Evolutionary conservation across 345 rosid species (phyloP), one percentile per base, ranked within the genome.

Genomic region (Orychophragmus violaceus): DNA sequence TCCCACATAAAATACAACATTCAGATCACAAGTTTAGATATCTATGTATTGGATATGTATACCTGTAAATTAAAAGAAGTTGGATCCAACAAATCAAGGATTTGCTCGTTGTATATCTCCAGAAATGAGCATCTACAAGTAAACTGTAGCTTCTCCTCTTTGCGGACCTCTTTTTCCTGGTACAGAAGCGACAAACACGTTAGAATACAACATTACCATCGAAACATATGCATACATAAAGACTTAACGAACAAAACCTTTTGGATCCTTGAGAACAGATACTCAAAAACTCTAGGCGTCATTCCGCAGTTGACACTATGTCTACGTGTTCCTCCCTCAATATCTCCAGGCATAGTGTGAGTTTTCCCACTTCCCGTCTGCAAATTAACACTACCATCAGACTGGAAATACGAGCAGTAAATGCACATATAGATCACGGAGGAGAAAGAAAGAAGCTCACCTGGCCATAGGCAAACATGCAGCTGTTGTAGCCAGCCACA

Each of bases 81-180:
- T 25, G 99, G 90, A 52, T 94, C 97, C 82, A n/a, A n/a, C n/a
- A n/a, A n/a, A n/a, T n/a, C n/a, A n/a, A 94, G 86, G 74, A 94
- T 94, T 64, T 90, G 99, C 70, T 94, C 99, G 22, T 94, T 94
- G 77, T 94, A 94, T 62, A 94, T 94, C 76, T 94, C 99, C 81
- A 90, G 59, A 80, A 94, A 94, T n/a, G n/a, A n/a, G n/a, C n/a
- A n/a, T n/a, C n/a, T n/a, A n/a, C n/a, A n/a, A n/a, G n/a, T n/a
- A n/a, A 3, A 97, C 90, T 83, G 97, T 90, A 94, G 41, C 67
- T 88, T 90, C 52, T 86, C 97, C 12, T 88, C 99, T 73, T 81
- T 83, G 5, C 97, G 92, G 27, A 70, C 79, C 54, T 84, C 93
- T 78, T 84, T 88, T 74, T 90, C 99, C 99, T 93, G 90, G 29